Base-by-base conservation (phyloP, 305 asterid species). In the Coffea humblotiana region DNA sequence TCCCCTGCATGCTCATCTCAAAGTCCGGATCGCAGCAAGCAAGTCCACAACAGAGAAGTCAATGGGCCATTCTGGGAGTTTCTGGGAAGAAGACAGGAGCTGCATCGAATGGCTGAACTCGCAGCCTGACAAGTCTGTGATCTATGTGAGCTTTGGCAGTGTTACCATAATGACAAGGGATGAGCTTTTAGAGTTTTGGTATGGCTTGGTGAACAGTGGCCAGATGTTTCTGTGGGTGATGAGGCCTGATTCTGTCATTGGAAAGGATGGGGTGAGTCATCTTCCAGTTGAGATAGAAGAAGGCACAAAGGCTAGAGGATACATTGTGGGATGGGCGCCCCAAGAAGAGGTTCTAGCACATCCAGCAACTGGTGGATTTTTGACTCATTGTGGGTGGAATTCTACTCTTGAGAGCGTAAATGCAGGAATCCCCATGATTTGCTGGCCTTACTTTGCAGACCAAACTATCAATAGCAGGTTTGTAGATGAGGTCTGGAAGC, bases 121-220 rank as follows among this genome's bases (percentile, higher is more conserved):
- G 25, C 80, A 76, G 47, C 80, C 84, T 1, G 3, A 12, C 12
- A 72, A 72, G 19, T 81, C 84, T 29, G 84, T 81, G 29, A 43
- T 81, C 21, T 81, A 81, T 76, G 80, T 81, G 9, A 81, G 84
- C 48, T 54, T 81, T 70, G 84, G 84, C 18, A 81, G 84, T 61
- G 5, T 58, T 18, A 37, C 75, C 8, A 56, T 71, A 21, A 49
- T 70, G 69, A 75, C 80, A 0, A 58, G 4, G 21, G 77, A 75
- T 63, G 77, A 81, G 35, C 45, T 75, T 48, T 6, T 81, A 35
- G 84, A 81, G 56, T 54, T 81, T 81, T 61, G 77, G 67, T 54
- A 70, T 60, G 84, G 84, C 27, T 49, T 81, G 23, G 29, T 76
- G 27, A 81, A 81, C 15, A 76, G 84, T 60, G 70, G 70, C 6